Conservation (phyloP, 257 asterid species). For the Salvia hispanica region DNA sequence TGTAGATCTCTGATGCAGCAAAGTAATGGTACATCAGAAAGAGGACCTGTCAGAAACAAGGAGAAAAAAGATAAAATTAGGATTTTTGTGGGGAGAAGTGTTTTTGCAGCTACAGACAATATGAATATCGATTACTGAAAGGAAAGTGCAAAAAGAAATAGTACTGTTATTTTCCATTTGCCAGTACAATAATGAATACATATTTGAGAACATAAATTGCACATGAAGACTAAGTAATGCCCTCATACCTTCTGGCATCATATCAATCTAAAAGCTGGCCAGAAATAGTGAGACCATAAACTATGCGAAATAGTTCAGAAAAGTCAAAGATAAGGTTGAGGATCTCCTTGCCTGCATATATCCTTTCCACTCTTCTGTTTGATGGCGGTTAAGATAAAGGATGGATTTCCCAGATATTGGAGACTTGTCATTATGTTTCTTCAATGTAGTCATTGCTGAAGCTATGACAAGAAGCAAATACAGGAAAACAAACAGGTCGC, state of each 20-base stretch:
- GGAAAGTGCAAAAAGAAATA: conserved; percentile 17
- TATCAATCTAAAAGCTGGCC: conserved; percentile 12
- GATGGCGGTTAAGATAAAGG: conserved; percentile 91
- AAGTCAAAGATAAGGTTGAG: conserved; percentile 8
- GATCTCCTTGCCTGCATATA: conserved; percentile 81
- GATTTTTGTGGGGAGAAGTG: conserved; percentile 6
- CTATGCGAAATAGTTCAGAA: conserved; percentile 5
- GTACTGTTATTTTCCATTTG: conserved; percentile 8
- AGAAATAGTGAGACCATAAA: conserved; percentile 19
- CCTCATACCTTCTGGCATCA: conserved; percentile 8
- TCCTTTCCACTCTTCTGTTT: conserved; percentile 98
- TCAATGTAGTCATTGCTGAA: conserved; percentile 86
- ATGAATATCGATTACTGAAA: conserved; percentile 3
- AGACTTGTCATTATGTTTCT: conserved; percentile 87
- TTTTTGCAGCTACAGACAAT: background rate
- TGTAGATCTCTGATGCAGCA: conserved; percentile 95
- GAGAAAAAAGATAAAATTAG: conserved; percentile 29
- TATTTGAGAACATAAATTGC: conserved; percentile 1
- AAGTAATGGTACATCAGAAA: conserved; percentile 96
- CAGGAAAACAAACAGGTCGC: conserved; percentile 84
- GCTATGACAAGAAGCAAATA: conserved; percentile 79
- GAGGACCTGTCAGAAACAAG: conserved; percentile 62
- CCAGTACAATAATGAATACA: conserved; percentile 13
- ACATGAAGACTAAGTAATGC: background rate
- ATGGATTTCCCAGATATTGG: conserved; percentile 79